These are phyloP conservation scores for Wallacemonas collosoma DNA, from an alignment of 208 protist species.

Conservation along the genomic window DNA sequence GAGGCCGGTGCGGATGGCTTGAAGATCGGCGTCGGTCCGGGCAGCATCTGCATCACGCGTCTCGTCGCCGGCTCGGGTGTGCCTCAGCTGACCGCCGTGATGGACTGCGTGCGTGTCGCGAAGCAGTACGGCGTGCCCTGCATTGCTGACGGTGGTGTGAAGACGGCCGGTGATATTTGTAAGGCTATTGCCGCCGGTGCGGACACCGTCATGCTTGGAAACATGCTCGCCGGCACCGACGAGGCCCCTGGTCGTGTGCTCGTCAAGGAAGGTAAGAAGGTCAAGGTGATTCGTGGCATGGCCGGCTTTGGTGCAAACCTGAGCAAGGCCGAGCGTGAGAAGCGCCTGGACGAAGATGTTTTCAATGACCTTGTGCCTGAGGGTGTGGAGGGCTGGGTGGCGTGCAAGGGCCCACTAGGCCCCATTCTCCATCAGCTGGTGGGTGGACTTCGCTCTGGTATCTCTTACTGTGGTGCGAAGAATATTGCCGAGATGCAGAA, in stretches of 20 bases:
- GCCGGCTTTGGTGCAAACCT: slow-evolving; percentile 90
- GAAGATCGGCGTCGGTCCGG: slow-evolving; percentile 89
- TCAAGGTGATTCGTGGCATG: slow-evolving; percentile 93
- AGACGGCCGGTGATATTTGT: slow-evolving; percentile 82
- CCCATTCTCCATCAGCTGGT: slow-evolving; percentile 87
- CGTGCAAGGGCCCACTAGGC: slow-evolving; percentile 76
- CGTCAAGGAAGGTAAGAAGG: slow-evolving; percentile 91
- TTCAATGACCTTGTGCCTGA: slow-evolving; percentile 90
- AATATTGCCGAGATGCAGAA: slow-evolving; percentile 83
- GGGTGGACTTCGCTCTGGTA: slow-evolving; percentile 86
- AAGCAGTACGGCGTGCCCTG: slow-evolving; percentile 68
- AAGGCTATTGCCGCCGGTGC: slow-evolving; percentile 91
- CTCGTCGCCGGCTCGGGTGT: slow-evolving; percentile 86
- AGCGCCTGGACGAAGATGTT: slow-evolving; percentile 76
- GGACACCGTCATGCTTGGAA: slow-evolving; percentile 89
- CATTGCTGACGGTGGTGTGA: slow-evolving; percentile 92
- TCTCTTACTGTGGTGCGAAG: slow-evolving; percentile 88
- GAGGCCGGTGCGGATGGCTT: slow-evolving; percentile 88
- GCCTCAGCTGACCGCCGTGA: slow-evolving; percentile 87
- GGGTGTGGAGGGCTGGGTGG: slow-evolving; percentile 88
- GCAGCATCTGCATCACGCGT: slow-evolving; percentile 90
- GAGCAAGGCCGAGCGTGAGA: slow-evolving; percentile 89
- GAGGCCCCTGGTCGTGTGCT: slow-evolving; percentile 86
- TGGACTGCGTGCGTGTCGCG: slow-evolving; percentile 70
- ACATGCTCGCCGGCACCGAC: slow-evolving; percentile 90